These are phyloP conservation scores for Neurospora africana DNA, from an alignment of 495 filamentous ascomycete species.

Conservation along the genomic window DNA sequence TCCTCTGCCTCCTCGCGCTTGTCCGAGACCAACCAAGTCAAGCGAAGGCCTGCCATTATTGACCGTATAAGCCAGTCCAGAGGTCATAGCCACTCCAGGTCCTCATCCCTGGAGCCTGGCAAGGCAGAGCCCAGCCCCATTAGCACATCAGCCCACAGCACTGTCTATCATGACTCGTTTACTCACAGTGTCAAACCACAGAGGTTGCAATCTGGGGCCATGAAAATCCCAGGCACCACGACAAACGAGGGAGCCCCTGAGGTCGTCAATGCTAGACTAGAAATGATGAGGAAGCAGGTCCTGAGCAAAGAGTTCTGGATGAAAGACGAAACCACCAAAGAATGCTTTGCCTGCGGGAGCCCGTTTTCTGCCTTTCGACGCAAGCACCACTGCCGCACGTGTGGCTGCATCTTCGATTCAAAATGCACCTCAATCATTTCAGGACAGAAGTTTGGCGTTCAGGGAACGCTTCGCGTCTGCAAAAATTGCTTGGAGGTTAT, in stretches of 20 bases:
- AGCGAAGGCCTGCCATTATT: conserved; percentile 34
- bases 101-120: conserved; percentile 51
- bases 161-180: conserved; percentile 41
- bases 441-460: conserved; percentile 78
- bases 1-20: conserved; percentile 15
- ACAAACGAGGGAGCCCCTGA: conserved; percentile 46
- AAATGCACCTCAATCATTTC: conserved; percentile 89
- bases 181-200: conserved; percentile 32
- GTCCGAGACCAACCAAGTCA: conserved; percentile 14
- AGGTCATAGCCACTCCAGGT: conserved; percentile 42
- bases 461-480: conserved; percentile 78
- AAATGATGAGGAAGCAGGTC: conserved; percentile 69
- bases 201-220: conserved; percentile 31
- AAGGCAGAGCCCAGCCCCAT: conserved; percentile 41
- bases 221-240: conserved; percentile 44
- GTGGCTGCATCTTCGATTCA: conserved; percentile 95
- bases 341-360: conserved; percentile 87
- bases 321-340: conserved; percentile 96
- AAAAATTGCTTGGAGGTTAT: conserved; percentile 92
- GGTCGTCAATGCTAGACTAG: conserved; percentile 48
- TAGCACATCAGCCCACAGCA: conserved; percentile 45
- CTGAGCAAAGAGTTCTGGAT: conserved; percentile 97
- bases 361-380: conserved; percentile 87
- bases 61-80: conserved; percentile 46
- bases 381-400: conserved; percentile 91